phyloP scores from a whole-genome alignment of 192 early-diverging fungal genomes.

The Chytriomyces sp. region DNA sequence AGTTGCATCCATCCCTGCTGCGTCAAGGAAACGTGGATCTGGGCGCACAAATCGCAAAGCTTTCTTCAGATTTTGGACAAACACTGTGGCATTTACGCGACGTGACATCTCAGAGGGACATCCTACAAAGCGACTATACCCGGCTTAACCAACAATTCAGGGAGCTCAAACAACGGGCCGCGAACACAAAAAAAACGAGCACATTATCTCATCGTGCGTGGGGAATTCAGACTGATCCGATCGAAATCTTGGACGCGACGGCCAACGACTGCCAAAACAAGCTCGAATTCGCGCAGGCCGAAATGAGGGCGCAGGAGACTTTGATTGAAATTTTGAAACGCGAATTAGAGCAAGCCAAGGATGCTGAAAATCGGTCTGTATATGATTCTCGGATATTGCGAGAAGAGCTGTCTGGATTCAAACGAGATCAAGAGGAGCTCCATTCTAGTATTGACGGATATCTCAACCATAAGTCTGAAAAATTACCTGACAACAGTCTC shows the following conservation, averaged over 20 bases:
- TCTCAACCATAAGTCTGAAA: not conserved
- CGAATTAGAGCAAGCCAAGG: not conserved
- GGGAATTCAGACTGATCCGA: constrained; percentile 22
- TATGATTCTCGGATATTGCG: not conserved
- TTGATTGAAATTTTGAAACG: constrained; percentile 13
- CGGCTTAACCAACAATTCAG: not conserved
- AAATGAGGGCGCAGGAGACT: constrained; percentile 6
- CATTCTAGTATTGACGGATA: constrained; percentile 6
- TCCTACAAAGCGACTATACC: not conserved
- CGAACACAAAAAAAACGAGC: not conserved
- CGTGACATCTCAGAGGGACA: not conserved
- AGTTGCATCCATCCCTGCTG: not conserved
- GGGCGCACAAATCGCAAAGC: constrained; percentile 19
- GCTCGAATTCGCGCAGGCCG: not conserved
- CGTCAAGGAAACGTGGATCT: constrained; percentile 15
- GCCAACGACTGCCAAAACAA: not conserved
- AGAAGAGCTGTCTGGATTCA: constrained; percentile 6
- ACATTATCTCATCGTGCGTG: not conserved
- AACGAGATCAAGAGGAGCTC: not conserved
- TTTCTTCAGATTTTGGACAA: not conserved
- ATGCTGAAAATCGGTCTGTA: not conserved
- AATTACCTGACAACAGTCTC: not conserved
- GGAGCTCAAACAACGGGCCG: not conserved
- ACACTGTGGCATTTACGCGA: constrained; percentile 13
- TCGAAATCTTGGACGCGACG: not conserved